Conservation (phyloP, 257 asterid species). For the Penstemon davidsonii region DNA sequence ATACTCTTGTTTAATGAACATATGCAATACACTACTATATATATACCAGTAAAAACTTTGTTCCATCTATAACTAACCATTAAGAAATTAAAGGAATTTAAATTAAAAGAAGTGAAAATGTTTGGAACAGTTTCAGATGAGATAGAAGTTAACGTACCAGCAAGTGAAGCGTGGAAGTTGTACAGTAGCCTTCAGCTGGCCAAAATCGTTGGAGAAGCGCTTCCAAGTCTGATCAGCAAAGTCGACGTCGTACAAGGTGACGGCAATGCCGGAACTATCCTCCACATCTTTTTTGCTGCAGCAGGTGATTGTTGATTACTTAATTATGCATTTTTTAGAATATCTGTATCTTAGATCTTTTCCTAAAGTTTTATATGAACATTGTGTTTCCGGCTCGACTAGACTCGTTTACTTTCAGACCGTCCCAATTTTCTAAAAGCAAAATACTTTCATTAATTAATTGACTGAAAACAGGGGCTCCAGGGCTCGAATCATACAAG, state of each 20-base stretch:
- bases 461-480: neutral
- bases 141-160: slow-evolving; percentile 43
- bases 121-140: slow-evolving; percentile 45
- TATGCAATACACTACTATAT: too few relatives aligned
- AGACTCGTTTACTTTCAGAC: too few relatives aligned
- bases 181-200: slow-evolving; percentile 48
- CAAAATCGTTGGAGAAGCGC: slow-evolving; percentile 28
- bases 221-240: slow-evolving; percentile 38
- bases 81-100: neutral
- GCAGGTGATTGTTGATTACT: neutral
- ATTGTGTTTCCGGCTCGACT: too few relatives aligned
- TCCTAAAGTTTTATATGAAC: too few relatives aligned
- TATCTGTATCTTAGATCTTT: too few relatives aligned
- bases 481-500: slow-evolving; percentile 13
- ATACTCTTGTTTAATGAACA: too few relatives aligned
- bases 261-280: slow-evolving; percentile 54
- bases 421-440: too few relatives aligned
- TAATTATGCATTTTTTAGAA: too few relatives aligned
- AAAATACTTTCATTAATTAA: too few relatives aligned
- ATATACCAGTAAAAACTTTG: too few relatives aligned
- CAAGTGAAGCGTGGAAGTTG: slow-evolving; percentile 65
- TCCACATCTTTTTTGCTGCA: slow-evolving; percentile 45
- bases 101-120: slow-evolving; percentile 22
- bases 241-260: slow-evolving; percentile 52
- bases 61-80: too few relatives aligned